A percentile compares a stretch with the other conserved stretches of the same genome.
Conservation (phyloP, 2,329 filamentous ascomycete genomes). For the Cladosporium austrohemisphaericum region DNA sequence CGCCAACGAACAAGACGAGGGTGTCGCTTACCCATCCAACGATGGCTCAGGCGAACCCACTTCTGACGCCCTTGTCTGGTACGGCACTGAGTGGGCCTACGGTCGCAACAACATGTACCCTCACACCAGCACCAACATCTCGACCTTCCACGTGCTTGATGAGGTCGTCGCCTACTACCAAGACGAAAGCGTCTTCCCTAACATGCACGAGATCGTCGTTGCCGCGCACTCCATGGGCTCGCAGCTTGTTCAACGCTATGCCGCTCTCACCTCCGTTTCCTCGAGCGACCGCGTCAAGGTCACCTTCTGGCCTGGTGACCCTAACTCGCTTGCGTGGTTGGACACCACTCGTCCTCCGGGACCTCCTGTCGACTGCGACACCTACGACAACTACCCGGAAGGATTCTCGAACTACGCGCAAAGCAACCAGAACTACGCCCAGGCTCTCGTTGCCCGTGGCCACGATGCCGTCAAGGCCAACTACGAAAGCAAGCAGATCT, state of each 20-base stretch:
- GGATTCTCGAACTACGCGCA: slow-evolving; percentile 29
- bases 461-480: slow-evolving; percentile 27
- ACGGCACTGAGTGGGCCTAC: slow-evolving; percentile 30
- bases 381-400: slow-evolving; percentile 33
- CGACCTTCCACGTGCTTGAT: slow-evolving; percentile 33
- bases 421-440: slow-evolving; percentile 25
- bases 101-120: slow-evolving; percentile 35
- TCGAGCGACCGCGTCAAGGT: slow-evolving; percentile 22
- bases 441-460: slow-evolving; percentile 26
- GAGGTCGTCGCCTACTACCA: slow-evolving; percentile 32
- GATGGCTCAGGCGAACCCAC: slow-evolving; percentile 21
- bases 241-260: slow-evolving; percentile 34
- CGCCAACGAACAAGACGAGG: slow-evolving; percentile 33
- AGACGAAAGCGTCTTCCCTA: slow-evolving; percentile 30
- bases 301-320: slow-evolving; percentile 34
- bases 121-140: slow-evolving; percentile 20
- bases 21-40: slow-evolving; percentile 30
- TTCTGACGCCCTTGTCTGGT: slow-evolving; percentile 33
- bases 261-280: slow-evolving; percentile 26
- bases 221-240: slow-evolving; percentile 35
- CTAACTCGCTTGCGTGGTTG: slow-evolving; percentile 34
- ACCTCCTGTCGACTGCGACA: slow-evolving; percentile 25
- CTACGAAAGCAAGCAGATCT: slow-evolving; percentile 31
- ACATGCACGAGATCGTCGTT: slow-evolving; percentile 35
- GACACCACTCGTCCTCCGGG: slow-evolving; percentile 26